Evolutionary conservation across 768 basidiomycete species (phyloP).

Genomic region (Agrocybe praecox): DNA sequence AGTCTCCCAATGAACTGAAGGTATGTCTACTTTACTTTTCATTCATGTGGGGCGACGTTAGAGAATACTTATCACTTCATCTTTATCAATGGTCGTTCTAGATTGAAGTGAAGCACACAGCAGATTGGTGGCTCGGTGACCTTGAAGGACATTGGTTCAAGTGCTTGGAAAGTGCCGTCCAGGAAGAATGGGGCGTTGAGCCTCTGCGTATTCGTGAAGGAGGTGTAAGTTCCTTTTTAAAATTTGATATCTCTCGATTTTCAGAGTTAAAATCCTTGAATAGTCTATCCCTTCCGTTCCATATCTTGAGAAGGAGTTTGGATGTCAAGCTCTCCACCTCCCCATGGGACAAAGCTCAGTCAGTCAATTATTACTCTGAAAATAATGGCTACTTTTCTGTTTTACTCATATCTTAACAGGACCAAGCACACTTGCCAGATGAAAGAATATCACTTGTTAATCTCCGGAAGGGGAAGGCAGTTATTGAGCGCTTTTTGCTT

Average conservation of each 20-base stretch:
- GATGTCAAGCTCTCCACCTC: slow-evolving; percentile 87
- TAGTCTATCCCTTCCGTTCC: slow-evolving; percentile 95
- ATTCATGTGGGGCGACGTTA: not conserved
- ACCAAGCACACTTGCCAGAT: slow-evolving; percentile 91
- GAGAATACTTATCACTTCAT: not conserved
- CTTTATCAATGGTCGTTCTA: slow-evolving; percentile 36
- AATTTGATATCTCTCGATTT: not conserved
- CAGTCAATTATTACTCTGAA: slow-evolving; percentile 24
- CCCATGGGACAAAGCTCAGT: slow-evolving; percentile 94
- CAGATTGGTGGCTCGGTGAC: slow-evolving; percentile 96
- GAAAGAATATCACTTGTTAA: slow-evolving; percentile 89
- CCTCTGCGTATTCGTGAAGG: slow-evolving; percentile 93
- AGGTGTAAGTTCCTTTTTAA: slow-evolving; percentile 55
- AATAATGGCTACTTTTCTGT: slow-evolving; percentile 4
- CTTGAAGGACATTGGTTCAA: slow-evolving; percentile 86
- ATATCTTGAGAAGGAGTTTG: slow-evolving; percentile 89
- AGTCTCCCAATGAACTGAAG: slow-evolving; percentile 72
- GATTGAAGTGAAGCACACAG: slow-evolving; percentile 81
- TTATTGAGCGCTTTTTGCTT: slow-evolving; percentile 72
- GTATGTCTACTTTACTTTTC: slow-evolving; percentile 39
- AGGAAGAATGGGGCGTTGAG: slow-evolving; percentile 84
- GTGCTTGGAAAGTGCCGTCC: slow-evolving; percentile 79
- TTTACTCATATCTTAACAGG: slow-evolving; percentile 41
- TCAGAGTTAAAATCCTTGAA: not conserved
- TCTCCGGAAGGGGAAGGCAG: slow-evolving; percentile 74